These are phyloP conservation scores for Salix viminalis DNA, from an alignment of 345 rosid genomes.

Conservation along the genomic window DNA sequence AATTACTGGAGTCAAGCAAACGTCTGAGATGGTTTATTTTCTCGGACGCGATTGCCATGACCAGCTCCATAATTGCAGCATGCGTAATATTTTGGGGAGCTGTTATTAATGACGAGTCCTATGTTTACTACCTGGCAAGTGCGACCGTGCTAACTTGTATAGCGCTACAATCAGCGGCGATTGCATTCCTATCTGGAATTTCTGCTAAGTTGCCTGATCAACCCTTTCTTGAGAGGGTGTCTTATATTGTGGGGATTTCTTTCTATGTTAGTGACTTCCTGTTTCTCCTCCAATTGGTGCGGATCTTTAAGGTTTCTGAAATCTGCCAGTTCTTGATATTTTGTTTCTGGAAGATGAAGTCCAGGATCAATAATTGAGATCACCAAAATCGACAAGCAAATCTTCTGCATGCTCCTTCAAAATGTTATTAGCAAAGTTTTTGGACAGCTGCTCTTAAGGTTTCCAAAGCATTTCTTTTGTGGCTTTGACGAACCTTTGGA, in stretches of 20 bases:
- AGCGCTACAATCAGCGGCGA: not conserved
- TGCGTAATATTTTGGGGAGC: slow-evolving; percentile 1
- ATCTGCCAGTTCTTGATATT: not conserved
- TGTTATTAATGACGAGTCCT: not conserved
- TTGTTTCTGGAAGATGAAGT: not conserved
- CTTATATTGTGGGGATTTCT: not conserved
- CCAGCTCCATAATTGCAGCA: slow-evolving; percentile 1
- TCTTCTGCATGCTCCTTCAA: no score
- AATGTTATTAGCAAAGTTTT: no score
- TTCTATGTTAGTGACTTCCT: not conserved
- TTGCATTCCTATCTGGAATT: not conserved
- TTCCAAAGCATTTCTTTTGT: no score
- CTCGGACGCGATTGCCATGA: slow-evolving; percentile 1
- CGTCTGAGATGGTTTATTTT: not conserved
- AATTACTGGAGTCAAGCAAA: not conserved
- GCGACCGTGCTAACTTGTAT: not conserved
- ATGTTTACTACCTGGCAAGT: slow-evolving; percentile 1
- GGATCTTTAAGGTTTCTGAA: not conserved
- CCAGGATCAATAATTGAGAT: no score
- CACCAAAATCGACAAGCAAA: no score
- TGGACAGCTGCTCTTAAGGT: no score
- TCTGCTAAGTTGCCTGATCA: not conserved
- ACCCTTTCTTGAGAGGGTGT: not conserved
- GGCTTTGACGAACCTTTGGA: no score
- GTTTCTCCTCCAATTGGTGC: not conserved